phyloP scores from a whole-genome alignment of 73 alveolate genomes.

The Breviolum minutum region DNA sequence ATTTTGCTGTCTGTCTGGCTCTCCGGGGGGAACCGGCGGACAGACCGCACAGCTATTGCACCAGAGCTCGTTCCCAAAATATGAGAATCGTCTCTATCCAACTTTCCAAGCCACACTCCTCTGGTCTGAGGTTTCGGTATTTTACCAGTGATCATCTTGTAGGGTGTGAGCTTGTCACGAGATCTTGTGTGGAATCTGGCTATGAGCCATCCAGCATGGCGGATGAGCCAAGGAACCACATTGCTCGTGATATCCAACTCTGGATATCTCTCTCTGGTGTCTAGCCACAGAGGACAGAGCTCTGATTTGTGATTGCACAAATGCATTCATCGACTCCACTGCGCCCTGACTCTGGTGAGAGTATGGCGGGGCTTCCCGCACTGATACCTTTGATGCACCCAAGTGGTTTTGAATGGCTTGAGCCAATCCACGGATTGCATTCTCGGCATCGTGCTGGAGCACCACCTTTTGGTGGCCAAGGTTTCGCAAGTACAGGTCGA shows the following conservation, averaged over 20 bases:
- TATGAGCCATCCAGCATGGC: too few species aligned
- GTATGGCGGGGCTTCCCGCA: slow-evolving; percentile 75
- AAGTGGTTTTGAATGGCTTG: not conserved
- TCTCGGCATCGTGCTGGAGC: not conserved
- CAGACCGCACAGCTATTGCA: slow-evolving; percentile 7
- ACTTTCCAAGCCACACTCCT: slow-evolving; percentile 29
- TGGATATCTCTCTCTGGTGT: not conserved
- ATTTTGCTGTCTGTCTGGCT: not conserved
- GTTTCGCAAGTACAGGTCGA: not conserved
- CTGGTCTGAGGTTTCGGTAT: not conserved
- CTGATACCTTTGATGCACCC: slow-evolving; percentile 13
- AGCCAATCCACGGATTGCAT: not conserved
- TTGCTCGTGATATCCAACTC: not conserved
- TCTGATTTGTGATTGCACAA: not conserved
- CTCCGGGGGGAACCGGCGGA: not conserved
- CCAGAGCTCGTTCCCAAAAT: not conserved
- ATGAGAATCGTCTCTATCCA: not conserved
- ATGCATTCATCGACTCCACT: not conserved
- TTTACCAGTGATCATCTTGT: too few species aligned
- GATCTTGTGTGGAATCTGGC: too few species aligned
- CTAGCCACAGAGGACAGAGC: not conserved
- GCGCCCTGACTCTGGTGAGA: slow-evolving; percentile 2
- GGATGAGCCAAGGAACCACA: not conserved
- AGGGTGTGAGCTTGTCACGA: too few species aligned
- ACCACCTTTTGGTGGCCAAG: not conserved